A percentile compares a stretch with the other conserved stretches of the same genome.
Evolutionary conservation across 2,329 filamentous ascomycete genomes (phyloP).

Genomic region (Penicillium sp.): DNA sequence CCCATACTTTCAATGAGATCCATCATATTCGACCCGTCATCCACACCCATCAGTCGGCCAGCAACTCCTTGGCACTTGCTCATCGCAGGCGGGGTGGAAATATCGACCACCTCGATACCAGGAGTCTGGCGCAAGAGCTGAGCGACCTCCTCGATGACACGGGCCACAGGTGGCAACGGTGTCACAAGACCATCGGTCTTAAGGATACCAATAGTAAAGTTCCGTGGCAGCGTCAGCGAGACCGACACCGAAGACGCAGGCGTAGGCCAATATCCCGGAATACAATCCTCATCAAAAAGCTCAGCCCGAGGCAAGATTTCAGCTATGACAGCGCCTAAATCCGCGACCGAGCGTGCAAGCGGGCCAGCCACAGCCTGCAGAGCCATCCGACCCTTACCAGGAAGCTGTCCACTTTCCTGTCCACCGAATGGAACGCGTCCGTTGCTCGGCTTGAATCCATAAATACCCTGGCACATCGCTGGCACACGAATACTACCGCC

Average conservation of each 20-base stretch:
- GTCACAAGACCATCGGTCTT: constrained; percentile 42
- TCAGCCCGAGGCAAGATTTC: constrained; percentile 53
- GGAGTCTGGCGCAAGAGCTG: constrained; percentile 30
- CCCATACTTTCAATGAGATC: constrained; percentile 55
- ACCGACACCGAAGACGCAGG: constrained; percentile 8
- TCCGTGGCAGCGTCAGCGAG: constrained; percentile 23
- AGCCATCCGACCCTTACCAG: constrained; percentile 52
- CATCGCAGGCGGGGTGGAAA: constrained; percentile 54
- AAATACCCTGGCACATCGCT: constrained; percentile 53
- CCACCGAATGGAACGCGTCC: constrained; percentile 54
- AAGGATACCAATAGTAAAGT: constrained; percentile 44
- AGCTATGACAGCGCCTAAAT: constrained; percentile 50
- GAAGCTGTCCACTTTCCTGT: constrained; percentile 49
- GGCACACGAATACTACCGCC: constrained; percentile 48
- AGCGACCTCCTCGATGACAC: constrained; percentile 42
- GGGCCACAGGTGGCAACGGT: constrained; percentile 41
- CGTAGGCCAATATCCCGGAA: constrained; percentile 43
- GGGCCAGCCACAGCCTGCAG: constrained; percentile 50
- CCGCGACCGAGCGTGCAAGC: constrained; percentile 40
- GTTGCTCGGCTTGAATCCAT: constrained; percentile 51
- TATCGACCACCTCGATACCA: constrained; percentile 59
- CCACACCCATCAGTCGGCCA: constrained; percentile 59
- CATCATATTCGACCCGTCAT: constrained; percentile 58
- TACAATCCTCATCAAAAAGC: constrained; percentile 52
- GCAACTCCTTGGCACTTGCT: constrained; percentile 57